Evolutionary conservation across 805 yeast genomes (phyloP).

Genomic region (Starmerella tilneyi): DNA sequence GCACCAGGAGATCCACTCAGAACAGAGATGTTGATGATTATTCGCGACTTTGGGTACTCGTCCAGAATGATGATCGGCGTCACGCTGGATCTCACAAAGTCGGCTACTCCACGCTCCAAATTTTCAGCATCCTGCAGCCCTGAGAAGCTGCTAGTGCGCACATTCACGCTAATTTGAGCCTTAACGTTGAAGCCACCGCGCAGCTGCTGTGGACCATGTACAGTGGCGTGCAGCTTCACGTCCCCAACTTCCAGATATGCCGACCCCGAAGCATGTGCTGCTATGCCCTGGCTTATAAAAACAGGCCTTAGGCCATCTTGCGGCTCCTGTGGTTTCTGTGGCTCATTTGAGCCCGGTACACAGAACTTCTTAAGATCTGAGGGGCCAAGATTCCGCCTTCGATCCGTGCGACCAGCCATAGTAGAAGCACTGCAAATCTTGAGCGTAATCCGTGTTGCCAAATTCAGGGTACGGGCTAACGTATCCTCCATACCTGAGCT

Average conservation of each 20-base stretch:
- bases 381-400: slow-evolving; percentile 85
- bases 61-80: slow-evolving; percentile 47
- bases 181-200: slow-evolving; percentile 59
- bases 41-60: slow-evolving; percentile 82
- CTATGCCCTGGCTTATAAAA: slow-evolving; percentile 53
- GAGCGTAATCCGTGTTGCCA: background rate
- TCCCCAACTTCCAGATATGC: slow-evolving; percentile 62
- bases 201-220: slow-evolving; percentile 84
- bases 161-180: slow-evolving; percentile 55
- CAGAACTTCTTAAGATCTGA: slow-evolving; percentile 47
- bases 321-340: background rate
- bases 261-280: slow-evolving; percentile 71
- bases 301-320: slow-evolving; percentile 33
- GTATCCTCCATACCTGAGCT: background rate
- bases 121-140: slow-evolving; percentile 31
- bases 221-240: slow-evolving; percentile 52
- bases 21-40: slow-evolving; percentile 64
- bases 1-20: slow-evolving; percentile 38
- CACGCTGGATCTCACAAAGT: slow-evolving; percentile 43
- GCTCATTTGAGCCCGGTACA: slow-evolving; percentile 29
- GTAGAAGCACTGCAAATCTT: background rate
- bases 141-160: slow-evolving; percentile 45
- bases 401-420: slow-evolving; percentile 40
- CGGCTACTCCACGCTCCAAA: slow-evolving; percentile 38
- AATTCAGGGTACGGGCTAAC: background rate